Percentiles rank a stretch among this genome's conserved stretches.
Evolutionary conservation across 2,329 filamentous ascomycete genomes (phyloP).

Genomic region (Aureobasidium lini): DNA sequence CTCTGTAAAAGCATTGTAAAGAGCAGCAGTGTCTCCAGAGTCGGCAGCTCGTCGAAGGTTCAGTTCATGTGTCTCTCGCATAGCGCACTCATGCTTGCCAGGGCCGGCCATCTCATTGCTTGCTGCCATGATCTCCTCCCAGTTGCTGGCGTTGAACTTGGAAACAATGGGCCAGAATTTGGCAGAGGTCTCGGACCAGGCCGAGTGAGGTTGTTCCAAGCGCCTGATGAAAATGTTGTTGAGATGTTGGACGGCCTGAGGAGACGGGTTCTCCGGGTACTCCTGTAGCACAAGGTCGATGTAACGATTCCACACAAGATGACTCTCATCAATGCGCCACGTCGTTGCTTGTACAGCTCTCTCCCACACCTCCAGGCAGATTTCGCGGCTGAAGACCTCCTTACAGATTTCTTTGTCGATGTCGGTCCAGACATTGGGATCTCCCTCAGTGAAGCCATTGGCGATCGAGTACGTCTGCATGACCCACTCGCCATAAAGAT

Average conservation of each 20-base stretch:
- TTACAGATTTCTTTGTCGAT: slow-evolving; percentile 63
- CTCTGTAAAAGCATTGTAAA: slow-evolving; percentile 49
- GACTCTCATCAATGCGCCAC: slow-evolving; percentile 69
- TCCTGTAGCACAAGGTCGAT: slow-evolving; percentile 64
- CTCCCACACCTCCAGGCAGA: slow-evolving; percentile 62
- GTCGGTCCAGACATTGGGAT: slow-evolving; percentile 42
- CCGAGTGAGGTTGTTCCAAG: slow-evolving; percentile 62
- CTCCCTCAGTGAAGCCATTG: slow-evolving; percentile 47
- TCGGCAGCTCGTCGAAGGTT: slow-evolving; percentile 54
- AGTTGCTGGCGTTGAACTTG: slow-evolving; percentile 56
- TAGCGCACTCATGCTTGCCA: slow-evolving; percentile 56
- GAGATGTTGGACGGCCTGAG: slow-evolving; percentile 54
- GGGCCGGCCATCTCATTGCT: slow-evolving; percentile 55
- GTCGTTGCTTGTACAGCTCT: slow-evolving; percentile 64
- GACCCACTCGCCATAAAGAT: slow-evolving; percentile 70
- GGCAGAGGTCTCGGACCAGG: slow-evolving; percentile 68
- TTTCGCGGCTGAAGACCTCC: slow-evolving; percentile 63
- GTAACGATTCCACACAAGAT: slow-evolving; percentile 73
- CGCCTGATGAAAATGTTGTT: slow-evolving; percentile 63
- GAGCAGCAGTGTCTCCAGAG: slow-evolving; percentile 48
- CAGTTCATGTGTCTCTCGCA: slow-evolving; percentile 62
- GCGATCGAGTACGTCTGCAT: slow-evolving; percentile 62
- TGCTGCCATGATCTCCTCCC: slow-evolving; percentile 66
- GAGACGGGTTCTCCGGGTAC: slow-evolving; percentile 50
- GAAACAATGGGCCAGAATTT: slow-evolving; percentile 68